Conservation (phyloP, 331 rosid species). For the Saraca asoca region DNA sequence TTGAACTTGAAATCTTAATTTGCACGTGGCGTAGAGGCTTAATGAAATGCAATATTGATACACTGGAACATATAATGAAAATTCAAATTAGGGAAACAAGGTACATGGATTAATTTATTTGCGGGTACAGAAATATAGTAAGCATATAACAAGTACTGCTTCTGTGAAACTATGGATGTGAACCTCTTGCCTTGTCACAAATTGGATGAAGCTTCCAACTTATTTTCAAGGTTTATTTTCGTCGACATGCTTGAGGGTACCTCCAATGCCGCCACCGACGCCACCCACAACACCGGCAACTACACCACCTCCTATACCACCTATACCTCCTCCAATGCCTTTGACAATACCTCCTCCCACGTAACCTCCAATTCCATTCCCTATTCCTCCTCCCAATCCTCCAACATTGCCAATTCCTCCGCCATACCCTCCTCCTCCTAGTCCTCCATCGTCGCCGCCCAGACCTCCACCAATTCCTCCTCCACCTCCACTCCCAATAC, state of each 20-base stretch:
- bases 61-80: no score
- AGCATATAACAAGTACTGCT: neutral
- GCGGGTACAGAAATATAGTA: neutral
- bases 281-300: constrained; percentile 29
- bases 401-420: constrained; percentile 5
- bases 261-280: neutral
- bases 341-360: constrained; percentile 44
- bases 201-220: no score
- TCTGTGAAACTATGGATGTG: neutral
- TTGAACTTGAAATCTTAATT: no score
- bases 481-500: constrained; percentile 23
- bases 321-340: constrained; percentile 43
- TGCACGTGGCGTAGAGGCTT: no score
- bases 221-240: constrained; percentile 39
- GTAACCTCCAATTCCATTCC: constrained; percentile 29
- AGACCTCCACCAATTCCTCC: constrained; percentile 3
- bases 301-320: constrained; percentile 33
- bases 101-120: constrained; percentile 1
- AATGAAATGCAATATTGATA: no score
- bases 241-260: constrained; percentile 29
- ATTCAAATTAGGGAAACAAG: neutral
- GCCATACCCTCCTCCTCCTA: neutral
- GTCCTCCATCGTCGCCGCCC: no score
- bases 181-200: no score
- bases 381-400: constrained; percentile 27